These are phyloP conservation scores for Madurella mycetomatis DNA, from an alignment of 2,329 filamentous ascomycete species.

Conservation along the genomic window DNA sequence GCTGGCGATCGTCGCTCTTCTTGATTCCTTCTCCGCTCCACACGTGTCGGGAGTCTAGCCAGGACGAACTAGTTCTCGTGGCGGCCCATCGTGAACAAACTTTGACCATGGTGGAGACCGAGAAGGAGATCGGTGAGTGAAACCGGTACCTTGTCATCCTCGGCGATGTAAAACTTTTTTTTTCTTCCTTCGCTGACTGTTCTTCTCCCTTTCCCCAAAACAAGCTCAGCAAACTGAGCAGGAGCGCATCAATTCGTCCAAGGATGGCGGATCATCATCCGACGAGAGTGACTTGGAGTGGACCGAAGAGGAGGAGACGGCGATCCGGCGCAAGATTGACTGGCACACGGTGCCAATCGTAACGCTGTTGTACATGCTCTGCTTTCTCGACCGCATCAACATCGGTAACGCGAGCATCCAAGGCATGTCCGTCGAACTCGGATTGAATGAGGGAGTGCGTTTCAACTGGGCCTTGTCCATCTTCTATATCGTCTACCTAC, in stretches of 20 bases:
- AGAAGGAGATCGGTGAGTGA: constrained; percentile 22
- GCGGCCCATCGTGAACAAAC: background rate
- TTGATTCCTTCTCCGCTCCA: background rate
- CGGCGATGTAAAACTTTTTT: too few species aligned
- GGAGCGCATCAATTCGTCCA: constrained; percentile 8
- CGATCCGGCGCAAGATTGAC: constrained; percentile 49
- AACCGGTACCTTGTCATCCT: background rate
- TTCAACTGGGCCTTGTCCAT: constrained; percentile 57
- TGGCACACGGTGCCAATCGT: constrained; percentile 48
- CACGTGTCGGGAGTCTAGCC: background rate
- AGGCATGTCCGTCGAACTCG: constrained; percentile 46
- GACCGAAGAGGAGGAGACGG: constrained; percentile 47
- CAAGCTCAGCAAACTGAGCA: constrained; percentile 11
- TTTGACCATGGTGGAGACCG: constrained; percentile 7
- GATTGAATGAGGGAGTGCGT: constrained; percentile 41
- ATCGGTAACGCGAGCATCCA: constrained; percentile 55
- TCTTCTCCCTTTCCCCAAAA: background rate
- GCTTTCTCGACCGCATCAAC: constrained; percentile 35
- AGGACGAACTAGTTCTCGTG: background rate
- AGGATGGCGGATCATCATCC: constrained; percentile 18
- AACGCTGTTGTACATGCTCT: constrained; percentile 48
- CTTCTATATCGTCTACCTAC: constrained; percentile 55
- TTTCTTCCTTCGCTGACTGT: background rate
- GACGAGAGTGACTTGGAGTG: constrained; percentile 35
- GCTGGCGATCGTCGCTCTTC: background rate